Evolutionary conservation across 305 asterid species (phyloP), one percentile per base, ranked within the genome.

Genomic region (Fraxinus floribunda): DNA sequence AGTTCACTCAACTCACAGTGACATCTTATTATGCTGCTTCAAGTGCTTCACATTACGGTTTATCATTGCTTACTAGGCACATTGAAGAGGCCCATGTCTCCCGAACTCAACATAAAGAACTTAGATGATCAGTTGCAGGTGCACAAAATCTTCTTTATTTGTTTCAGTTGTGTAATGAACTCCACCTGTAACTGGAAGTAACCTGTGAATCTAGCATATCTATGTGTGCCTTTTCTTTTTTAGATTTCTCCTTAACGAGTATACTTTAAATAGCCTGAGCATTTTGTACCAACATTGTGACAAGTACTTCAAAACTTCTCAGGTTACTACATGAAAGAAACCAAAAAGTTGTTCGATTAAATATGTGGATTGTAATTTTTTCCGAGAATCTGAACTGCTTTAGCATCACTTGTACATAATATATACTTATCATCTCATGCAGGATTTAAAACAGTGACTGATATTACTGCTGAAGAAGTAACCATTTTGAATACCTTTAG

Each of bases 1-100:
- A 78, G 86, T 91, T 89, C 85, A 79, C 92, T 24, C 92, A 87
- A 78, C 88, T 89, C 78, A 84, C 88, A 0, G 87, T 89, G 86
- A 87, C 88, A 29, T 89, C 92, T 76, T 89, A 89, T 62, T 89
- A 87, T 52, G 89, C 90, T 79, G 86, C 90, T 29, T 89, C 90
- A 84, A 87, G 89, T 79, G 85, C 90, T 32, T 89, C 92, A 7
- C 83, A 85, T 79, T 86, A 83, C 30, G 83, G 87, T n/a, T 82
- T 87, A 55, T 89, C 92, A n/a, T 83, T 89, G 86, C 85, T 87
- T 20, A 87, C 92, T 32, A 86, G 90, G 70, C 88, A 83, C 62
- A 81, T 87, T 57, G 90, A 87, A 81, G 83, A 83, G 24, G 75
- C 62, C 49, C 86, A 85, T 22, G 39, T 32, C 60, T 70, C 84